These are phyloP conservation scores for Scedosporium minutisporum DNA, from an alignment of 2,329 filamentous ascomycete genomes.

Conservation along the genomic window DNA sequence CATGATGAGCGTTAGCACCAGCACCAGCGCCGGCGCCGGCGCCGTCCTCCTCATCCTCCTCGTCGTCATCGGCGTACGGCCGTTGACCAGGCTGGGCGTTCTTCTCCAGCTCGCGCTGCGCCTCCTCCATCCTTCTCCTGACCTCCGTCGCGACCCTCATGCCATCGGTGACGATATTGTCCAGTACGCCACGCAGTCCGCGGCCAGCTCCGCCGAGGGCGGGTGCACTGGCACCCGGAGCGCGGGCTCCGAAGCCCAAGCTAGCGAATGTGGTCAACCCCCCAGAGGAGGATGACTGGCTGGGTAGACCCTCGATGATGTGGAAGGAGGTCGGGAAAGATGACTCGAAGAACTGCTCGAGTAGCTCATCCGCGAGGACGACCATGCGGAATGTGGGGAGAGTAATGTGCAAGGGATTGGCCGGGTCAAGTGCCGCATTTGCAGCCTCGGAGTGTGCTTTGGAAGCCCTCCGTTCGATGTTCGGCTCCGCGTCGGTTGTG, in stretches of 20 bases:
- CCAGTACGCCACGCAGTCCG: conserved; percentile 81
- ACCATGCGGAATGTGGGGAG: conserved; percentile 98
- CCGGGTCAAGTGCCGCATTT: conserved; percentile 84
- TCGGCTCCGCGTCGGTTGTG: conserved; percentile 18
- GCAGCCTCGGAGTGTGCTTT: conserved; percentile 66
- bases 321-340: conserved; percentile 92
- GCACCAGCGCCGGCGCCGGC: conserved; percentile 25
- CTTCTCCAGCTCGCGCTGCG: conserved; percentile 81
- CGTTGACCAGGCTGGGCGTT: conserved; percentile 57
- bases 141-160: conserved; percentile 95
- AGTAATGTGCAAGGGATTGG: conserved; percentile 89
- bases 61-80: conserved; percentile 63
- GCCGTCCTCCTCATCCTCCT: conserved; percentile 40
- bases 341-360: conserved; percentile 95
- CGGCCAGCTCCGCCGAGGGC: conserved; percentile 44
- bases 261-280: conserved; percentile 74
- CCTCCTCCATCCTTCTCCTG: conserved; percentile 85
- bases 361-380: conserved; percentile 84
- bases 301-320: conserved; percentile 55
- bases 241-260: conserved; percentile 42
- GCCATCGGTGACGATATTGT: conserved; percentile 95
- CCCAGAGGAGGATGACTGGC: conserved; percentile 37
- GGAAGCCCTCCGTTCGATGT: conserved; percentile 27
- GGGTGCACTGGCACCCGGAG: conserved; percentile 11
- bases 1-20: conserved; percentile 19